A percentile compares a stretch with the other conserved stretches of the same genome.
These are phyloP conservation scores for Torulaspora globosa DNA, from an alignment of 1,139 yeast species.

Conservation along the genomic window DNA sequence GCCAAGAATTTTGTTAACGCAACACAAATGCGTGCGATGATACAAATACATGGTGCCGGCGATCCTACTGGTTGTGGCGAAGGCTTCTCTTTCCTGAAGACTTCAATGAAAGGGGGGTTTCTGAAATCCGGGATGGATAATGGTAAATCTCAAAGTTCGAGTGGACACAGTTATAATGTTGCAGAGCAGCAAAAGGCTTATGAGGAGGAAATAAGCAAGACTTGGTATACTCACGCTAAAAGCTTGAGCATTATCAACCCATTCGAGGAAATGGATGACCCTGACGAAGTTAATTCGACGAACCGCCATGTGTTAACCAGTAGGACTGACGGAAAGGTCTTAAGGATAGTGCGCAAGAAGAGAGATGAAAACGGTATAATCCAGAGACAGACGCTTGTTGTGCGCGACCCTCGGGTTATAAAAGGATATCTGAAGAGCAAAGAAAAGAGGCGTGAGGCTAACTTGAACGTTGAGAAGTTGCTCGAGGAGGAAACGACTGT, in stretches of 20 bases:
- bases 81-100: slow-evolving; percentile 82
- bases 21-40: slow-evolving; percentile 95
- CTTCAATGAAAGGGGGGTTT: slow-evolving; percentile 95
- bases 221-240: slow-evolving; percentile 84
- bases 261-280: slow-evolving; percentile 41
- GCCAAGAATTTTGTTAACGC: slow-evolving; percentile 88
- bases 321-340: slow-evolving; percentile 43
- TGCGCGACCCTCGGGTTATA: slow-evolving; percentile 81
- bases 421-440: slow-evolving; percentile 79
- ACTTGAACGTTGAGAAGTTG: slow-evolving; percentile 34
- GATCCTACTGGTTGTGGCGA: slow-evolving; percentile 93
- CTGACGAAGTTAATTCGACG: slow-evolving; percentile 36
- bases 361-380: slow-evolving; percentile 82
- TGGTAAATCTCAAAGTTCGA: slow-evolving; percentile 31
- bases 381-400: slow-evolving; percentile 74
- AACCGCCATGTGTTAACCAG: slow-evolving; percentile 32
- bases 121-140: slow-evolving; percentile 48
- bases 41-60: slow-evolving; percentile 94
- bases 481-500: slow-evolving; percentile 57
- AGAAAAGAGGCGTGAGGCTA: slow-evolving; percentile 61
- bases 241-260: slow-evolving; percentile 50
- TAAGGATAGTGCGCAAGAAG: slow-evolving; percentile 74
- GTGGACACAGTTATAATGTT: slow-evolving; percentile 68
- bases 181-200: slow-evolving; percentile 90
- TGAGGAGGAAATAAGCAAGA: slow-evolving; percentile 82